A percentile compares a stretch with the other conserved stretches of the same genome.
These are phyloP conservation scores for Dendrostoma leiphaemia DNA, from an alignment of 2,329 filamentous ascomycete genomes.

Conservation along the genomic window DNA sequence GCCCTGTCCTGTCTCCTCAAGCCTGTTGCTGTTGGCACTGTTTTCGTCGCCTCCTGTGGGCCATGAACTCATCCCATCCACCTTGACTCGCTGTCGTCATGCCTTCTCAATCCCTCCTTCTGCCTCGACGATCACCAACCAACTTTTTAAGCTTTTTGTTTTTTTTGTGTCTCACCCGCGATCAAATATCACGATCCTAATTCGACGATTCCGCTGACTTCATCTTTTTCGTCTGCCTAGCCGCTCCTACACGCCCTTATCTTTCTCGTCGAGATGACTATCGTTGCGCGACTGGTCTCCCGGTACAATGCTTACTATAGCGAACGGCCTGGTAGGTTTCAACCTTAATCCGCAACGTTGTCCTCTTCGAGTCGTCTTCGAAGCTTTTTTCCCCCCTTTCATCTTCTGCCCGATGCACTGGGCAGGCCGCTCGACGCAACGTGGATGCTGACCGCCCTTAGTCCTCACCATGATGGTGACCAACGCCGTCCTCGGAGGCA, in stretches of 20 bases:
- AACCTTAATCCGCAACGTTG: background rate
- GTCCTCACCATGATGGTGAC: slow-evolving; percentile 99
- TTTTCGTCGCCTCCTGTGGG: slow-evolving; percentile 2
- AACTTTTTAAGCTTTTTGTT: background rate
- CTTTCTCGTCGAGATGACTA: slow-evolving; percentile 83
- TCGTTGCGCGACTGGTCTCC: slow-evolving; percentile 76
- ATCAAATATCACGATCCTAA: background rate
- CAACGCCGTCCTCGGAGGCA: slow-evolving; percentile 90
- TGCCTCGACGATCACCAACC: slow-evolving; percentile 1
- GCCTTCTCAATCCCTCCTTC: background rate
- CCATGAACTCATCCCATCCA: background rate
- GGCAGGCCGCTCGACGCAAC: background rate
- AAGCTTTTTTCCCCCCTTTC: too few species aligned
- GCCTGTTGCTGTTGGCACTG: slow-evolving; percentile 1
- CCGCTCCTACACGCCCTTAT: slow-evolving; percentile 83
- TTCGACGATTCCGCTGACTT: slow-evolving; percentile 8
- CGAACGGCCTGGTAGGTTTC: slow-evolving; percentile 73
- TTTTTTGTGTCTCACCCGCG: background rate
- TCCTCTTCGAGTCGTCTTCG: background rate
- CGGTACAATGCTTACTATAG: slow-evolving; percentile 96
- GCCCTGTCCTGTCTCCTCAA: slow-evolving; percentile 1
- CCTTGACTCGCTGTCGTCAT: slow-evolving; percentile 14
- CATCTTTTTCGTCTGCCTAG: slow-evolving; percentile 44
- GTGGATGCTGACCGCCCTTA: slow-evolving; percentile 31
- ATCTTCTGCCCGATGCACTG: background rate